Base-by-base conservation (phyloP, 257 asterid genomes). In the Solanum virginianum region DNA sequence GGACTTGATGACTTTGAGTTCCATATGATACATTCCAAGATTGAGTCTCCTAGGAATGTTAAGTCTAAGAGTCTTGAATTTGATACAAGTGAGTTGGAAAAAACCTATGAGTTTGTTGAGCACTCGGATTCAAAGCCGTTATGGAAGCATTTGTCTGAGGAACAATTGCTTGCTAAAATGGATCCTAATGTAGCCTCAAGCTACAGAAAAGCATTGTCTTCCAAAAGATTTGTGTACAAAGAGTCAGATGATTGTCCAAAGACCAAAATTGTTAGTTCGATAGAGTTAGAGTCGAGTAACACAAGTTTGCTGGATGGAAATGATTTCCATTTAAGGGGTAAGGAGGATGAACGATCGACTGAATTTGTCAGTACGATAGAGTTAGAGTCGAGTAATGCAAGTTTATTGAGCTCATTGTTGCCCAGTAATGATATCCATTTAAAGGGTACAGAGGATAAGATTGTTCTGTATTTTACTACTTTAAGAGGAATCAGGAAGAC, bases 401-500 rank as follows among this genome's bases (percentile, higher is more conserved):
- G 74, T 81, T 62, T 84, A 43, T 22, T 45, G 29, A 79, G 80
- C 81, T 56, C 62, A 39, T 18, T 85, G 68, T 88, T 86, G 45
- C 81, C 88, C 29, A 81, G 71, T 18, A 62, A 82, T 63, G 87
- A 88, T 74, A 10, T 29, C 47, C 69, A 29, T 9, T 36, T 59
- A 85, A 84, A 39, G 2, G 98, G 98, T 18, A 92, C 99, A 10
- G 98, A 93, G 92, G 98, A 96, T 84, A 91, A 97, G 82, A 98
- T 95, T n/a, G 98, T 96, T 14, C 86, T 96, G 24, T 94, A 93
- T 92, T 92, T 90, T 91, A 96, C 99, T 68, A 96, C 98, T 90
- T 94, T 96, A 83, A 90, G 98, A 1, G 99, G 99, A 7, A 90
- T 96, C 10, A 90, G 99, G 7, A 90, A 88, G 59, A 96, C 99